A percentile compares a stretch with the other conserved stretches of the same genome.
These are phyloP conservation scores for Lentinula detonsa DNA, from an alignment of 768 basidiomycete species.

Conservation along the genomic window DNA sequence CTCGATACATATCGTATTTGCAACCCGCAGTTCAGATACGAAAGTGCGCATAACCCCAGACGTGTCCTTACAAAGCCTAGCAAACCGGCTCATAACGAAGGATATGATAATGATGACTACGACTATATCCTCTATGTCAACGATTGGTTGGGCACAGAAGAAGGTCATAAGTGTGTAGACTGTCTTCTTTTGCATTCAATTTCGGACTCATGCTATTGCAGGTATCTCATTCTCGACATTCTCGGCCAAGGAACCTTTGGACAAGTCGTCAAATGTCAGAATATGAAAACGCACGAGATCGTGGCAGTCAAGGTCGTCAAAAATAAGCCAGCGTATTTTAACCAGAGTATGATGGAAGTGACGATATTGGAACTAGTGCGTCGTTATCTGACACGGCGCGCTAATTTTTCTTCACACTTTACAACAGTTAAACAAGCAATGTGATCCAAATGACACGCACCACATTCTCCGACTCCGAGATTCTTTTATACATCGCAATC, in stretches of 20 bases:
- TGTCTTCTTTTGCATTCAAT: conserved; percentile 33
- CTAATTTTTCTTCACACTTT: background rate
- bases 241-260: conserved; percentile 99
- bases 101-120: conserved; percentile 97
- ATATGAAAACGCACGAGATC: conserved; percentile 98
- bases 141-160: conserved; percentile 92
- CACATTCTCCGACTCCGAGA: conserved; percentile 94
- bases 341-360: conserved; percentile 99
- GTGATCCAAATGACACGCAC: conserved; percentile 92
- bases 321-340: conserved; percentile 99
- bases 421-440: conserved; percentile 82
- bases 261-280: conserved; percentile 99
- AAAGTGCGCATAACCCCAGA: conserved; percentile 90
- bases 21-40: conserved; percentile 94
- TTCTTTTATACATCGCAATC: conserved; percentile 93
- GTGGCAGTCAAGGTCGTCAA: conserved; percentile 99
- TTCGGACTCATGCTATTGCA: conserved; percentile 32
- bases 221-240: conserved; percentile 93
- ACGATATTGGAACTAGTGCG: conserved; percentile 92
- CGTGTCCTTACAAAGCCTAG: conserved; percentile 97
- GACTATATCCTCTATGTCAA: conserved; percentile 99
- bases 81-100: conserved; percentile 93
- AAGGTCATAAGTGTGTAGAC: conserved; percentile 68
- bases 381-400: conserved; percentile 9
- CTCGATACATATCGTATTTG: conserved; percentile 90